A percentile compares a stretch with the other conserved stretches of the same genome.
Evolutionary conservation across 129 eudicot genomes (phyloP).

Genomic region (Pulicaria dysenterica): DNA sequence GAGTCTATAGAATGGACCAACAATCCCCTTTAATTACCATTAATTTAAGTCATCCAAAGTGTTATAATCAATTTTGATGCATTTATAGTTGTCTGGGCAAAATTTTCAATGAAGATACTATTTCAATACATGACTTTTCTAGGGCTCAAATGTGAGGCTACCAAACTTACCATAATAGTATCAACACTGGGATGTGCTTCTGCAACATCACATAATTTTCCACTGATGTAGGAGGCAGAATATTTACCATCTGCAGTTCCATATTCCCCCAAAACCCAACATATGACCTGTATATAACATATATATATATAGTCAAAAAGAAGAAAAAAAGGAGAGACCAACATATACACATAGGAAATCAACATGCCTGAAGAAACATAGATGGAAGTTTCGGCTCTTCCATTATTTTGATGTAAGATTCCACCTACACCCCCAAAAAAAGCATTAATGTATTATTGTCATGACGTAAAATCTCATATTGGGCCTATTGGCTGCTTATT

Average conservation of each 20-base stretch:
- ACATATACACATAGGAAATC: neutral
- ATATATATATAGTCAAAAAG: neutral
- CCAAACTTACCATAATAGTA: conserved; percentile 65
- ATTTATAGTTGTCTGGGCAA: too few relatives aligned
- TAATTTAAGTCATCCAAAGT: too few relatives aligned
- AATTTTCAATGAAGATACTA: too few relatives aligned
- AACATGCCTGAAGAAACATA: conserved; percentile 81
- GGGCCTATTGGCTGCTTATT: too few relatives aligned
- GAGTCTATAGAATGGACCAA: too few relatives aligned
- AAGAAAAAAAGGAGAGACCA: neutral
- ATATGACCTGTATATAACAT: conserved; percentile 63
- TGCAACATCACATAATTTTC: conserved; percentile 93
- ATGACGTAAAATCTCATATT: too few relatives aligned
- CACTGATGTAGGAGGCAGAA: conserved; percentile 91
- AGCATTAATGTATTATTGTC: too few relatives aligned
- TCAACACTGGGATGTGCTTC: conserved; percentile 96
- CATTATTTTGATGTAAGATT: conserved; percentile 77
- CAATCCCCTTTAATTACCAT: too few relatives aligned
- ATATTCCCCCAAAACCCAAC: conserved; percentile 99
- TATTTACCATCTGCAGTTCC: conserved; percentile 95
- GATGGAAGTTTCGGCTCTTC: conserved; percentile 98
- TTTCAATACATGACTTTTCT: too few relatives aligned
- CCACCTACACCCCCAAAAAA: conserved; percentile 63
- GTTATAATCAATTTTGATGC: too few relatives aligned
- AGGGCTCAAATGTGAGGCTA: neutral